Base-by-base conservation (phyloP, 2,329 filamentous ascomycete genomes). In the Myriosclerotinia scirpicola region DNA sequence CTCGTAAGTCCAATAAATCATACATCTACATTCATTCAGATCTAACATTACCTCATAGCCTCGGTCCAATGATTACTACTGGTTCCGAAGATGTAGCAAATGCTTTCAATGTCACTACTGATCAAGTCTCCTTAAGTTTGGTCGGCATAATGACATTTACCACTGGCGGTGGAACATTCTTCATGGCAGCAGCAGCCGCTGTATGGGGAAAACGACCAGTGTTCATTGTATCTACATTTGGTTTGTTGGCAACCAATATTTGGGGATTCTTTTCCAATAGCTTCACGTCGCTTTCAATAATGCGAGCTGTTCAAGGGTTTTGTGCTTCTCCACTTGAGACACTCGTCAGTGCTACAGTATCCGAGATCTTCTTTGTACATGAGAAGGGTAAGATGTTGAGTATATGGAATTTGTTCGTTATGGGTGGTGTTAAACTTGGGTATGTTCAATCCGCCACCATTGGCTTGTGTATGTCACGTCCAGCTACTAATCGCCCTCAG, bases 301-400 rank as follows among this genome's bases (percentile, higher is more conserved):
- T 75, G 74, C 68, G 74, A 69, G 70, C 72, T 3, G 50, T 75
- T n/a, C 74, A 75, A 69, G 74, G 75, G 36, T 71, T 76, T 36
- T 69, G 71, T 15, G 68, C 70, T 46, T 71, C 73, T 54, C 70
- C 73, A 1, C 73, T 77, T 20, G 76, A 78, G 65, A 76, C 75
- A 15, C 72, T 77, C 38, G 73, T 78, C n/a, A 73, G 70, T 22
- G 72, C 73, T 17, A 76, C 74, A 1, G 79, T 81, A 56, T 79
- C 79, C 7, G 81, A 82, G 61, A 71, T 82, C 38, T 82, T 80
- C 70, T 82, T 79, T 67, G 79, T 81, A 5, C 80, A 82, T 67
- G 76, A 82, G 73, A 78, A 81, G 8, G 81, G 79, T 5, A 34
- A 67, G 70, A 69, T 73, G 75, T 54, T 76, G 66, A 71, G 69